phyloP scores from a whole-genome alignment of 140 eudicot species.

The Bidens hawaiensis region DNA sequence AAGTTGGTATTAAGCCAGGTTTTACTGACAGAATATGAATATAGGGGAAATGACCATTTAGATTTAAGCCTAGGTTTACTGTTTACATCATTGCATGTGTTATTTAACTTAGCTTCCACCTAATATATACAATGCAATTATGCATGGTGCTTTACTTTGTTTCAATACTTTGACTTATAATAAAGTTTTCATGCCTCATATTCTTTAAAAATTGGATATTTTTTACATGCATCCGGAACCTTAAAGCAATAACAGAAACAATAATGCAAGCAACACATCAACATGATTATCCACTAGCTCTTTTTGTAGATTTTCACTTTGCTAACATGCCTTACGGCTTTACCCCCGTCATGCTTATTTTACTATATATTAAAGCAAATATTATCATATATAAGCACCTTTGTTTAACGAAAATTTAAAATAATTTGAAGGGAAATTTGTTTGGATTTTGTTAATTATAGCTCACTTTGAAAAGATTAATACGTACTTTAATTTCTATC shows the following conservation, averaged over 20 bases:
- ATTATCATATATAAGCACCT: no score
- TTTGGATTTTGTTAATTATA: neutral
- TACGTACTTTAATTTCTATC: neutral
- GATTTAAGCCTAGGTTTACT: constrained; percentile 8
- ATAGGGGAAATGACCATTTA: constrained; percentile 12
- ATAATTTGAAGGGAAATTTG: neutral
- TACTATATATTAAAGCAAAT: no score
- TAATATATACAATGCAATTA: constrained; percentile 16
- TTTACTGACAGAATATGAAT: no score
- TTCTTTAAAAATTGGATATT: constrained; percentile 15
- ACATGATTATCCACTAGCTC: constrained; percentile 25
- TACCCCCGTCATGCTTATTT: constrained; percentile 1
- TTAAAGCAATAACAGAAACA: constrained; percentile 33
- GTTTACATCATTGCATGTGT: constrained; percentile 26
- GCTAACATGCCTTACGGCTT: constrained; percentile 16
- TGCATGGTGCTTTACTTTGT: constrained; percentile 26
- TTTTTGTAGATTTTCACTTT: constrained; percentile 6
- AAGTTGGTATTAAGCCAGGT: no score
- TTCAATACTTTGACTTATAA: constrained; percentile 27
- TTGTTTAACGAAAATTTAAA: neutral
- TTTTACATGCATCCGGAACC: constrained; percentile 41
- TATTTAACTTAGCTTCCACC: constrained; percentile 26
- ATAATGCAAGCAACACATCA: constrained; percentile 19
- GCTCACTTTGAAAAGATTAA: neutral
- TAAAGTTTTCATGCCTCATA: constrained; percentile 24